These are phyloP conservation scores for Camelina hispida DNA, from an alignment of 345 rosid genomes.

Conservation along the genomic window DNA sequence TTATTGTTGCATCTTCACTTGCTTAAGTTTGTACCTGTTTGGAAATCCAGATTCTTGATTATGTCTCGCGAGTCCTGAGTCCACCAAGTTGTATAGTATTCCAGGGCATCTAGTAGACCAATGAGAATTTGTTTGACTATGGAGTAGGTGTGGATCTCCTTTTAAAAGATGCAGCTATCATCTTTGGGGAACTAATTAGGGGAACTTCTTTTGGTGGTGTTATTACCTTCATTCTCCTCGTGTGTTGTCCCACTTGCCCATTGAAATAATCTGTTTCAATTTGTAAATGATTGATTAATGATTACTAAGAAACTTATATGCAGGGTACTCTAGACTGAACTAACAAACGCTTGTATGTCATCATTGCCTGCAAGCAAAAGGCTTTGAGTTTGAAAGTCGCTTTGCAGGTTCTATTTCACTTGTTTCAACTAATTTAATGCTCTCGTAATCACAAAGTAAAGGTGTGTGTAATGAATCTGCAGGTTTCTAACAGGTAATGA, in stretches of 20 bases:
- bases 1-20: neutral
- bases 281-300: neutral
- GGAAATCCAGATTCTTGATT: constrained; percentile 71
- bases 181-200: too few relatives aligned
- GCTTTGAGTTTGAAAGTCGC: neutral
- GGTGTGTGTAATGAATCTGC: neutral
- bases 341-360: neutral
- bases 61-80: constrained; percentile 94
- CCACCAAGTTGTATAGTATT: constrained; percentile 56
- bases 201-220: neutral
- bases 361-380: neutral
- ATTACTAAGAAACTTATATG: neutral
- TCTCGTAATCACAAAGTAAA: neutral
- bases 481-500: neutral
- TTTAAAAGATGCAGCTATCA: too few relatives aligned
- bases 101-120: constrained; percentile 65
- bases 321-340: neutral
- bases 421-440: neutral
- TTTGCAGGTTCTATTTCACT: neutral
- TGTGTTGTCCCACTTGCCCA: neutral
- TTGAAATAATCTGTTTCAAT: neutral
- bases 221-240: neutral
- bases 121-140: too few relatives aligned
- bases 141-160: too few relatives aligned
- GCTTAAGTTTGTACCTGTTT: neutral